phyloP scores from a whole-genome alignment of 176 grass and related monocot genomes.

The Saccharum spontaneum region DNA sequence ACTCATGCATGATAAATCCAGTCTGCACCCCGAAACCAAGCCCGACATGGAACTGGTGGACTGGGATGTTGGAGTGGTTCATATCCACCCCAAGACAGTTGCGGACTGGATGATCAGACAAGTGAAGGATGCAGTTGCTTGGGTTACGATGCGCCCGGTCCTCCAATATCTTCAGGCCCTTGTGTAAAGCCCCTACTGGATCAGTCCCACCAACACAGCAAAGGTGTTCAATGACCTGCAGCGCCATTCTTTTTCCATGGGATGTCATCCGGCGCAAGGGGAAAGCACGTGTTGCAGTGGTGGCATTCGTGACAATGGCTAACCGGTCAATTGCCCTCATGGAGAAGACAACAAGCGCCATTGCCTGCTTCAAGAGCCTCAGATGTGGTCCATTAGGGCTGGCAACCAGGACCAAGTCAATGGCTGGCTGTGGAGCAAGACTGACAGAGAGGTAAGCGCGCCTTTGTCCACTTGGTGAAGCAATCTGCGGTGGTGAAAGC shows the following conservation, averaged over 20 bases:
- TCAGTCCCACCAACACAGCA: slow-evolving; percentile 73
- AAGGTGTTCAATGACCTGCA: slow-evolving; percentile 88
- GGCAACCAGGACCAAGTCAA: slow-evolving; percentile 79
- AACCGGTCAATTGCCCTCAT: slow-evolving; percentile 71
- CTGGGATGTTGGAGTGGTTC: slow-evolving; percentile 39
- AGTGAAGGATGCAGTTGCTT: slow-evolving; percentile 74
- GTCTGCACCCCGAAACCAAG: slow-evolving; percentile 70
- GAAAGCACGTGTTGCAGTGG: slow-evolving; percentile 80
- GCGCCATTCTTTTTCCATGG: slow-evolving; percentile 72
- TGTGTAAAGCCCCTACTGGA: slow-evolving; percentile 72
- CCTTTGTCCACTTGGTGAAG: slow-evolving; percentile 48
- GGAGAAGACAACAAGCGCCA: slow-evolving; percentile 87
- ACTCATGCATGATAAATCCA: slow-evolving; percentile 85
- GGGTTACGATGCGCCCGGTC: slow-evolving; percentile 87
- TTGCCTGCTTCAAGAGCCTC: slow-evolving; percentile 88
- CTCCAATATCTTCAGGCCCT: slow-evolving; percentile 85
- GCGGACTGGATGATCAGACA: slow-evolving; percentile 60
- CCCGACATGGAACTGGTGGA: slow-evolving; percentile 84
- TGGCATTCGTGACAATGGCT: slow-evolving; percentile 89
- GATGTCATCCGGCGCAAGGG: slow-evolving; percentile 82
- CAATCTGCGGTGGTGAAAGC: slow-evolving; percentile 38
- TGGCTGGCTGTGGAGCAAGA: slow-evolving; percentile 73
- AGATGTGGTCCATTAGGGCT: slow-evolving; percentile 87
- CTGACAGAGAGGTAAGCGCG: slow-evolving; percentile 74
- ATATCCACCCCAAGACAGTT: slow-evolving; percentile 35